Evolutionary conservation across 768 basidiomycete species (phyloP), one percentile per base, ranked within the genome.

Genomic region (Mycena albidolilacea): DNA sequence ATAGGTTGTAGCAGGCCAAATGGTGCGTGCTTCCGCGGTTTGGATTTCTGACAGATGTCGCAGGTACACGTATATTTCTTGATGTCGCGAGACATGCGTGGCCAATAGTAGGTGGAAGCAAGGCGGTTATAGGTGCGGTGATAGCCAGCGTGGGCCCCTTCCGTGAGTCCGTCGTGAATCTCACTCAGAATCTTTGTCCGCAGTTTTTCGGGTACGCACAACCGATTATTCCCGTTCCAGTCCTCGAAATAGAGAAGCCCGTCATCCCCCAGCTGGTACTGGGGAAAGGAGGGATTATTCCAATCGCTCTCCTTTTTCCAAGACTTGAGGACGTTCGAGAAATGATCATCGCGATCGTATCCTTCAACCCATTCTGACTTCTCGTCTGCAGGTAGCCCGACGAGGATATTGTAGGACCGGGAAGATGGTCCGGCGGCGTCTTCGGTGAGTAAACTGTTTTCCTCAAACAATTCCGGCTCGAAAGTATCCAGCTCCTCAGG

Each of bases 181-280:
- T 58, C 57, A 3, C 35, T 15, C 6, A 58, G 7, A 8, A 58
- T 58, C 7, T 17, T 37, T 3, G 5, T 17, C 35, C 57, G 57
- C 6, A 58, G 12, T 6, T 37, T 58, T 30, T 66, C 58, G 4
- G 83, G 83, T 0, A 84, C 79, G 64, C 80, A 82, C 0, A 84
- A 57, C 1, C 78, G 30, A 11, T 55, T 62, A n/a, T 77, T 75
- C 9, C 79, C 77, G 0, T 41, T 10, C 17, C 41, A 58, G 46
- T 83, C 82, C 19, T 73, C 60, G 62, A 82, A 81, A 46, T 77
- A 79, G 0, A 81, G 5, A 5, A 78, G 23, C 9, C 69, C 77
- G 3, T 72, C n/a, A 8, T 77, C 66, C 7, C n/a, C 30, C 3
- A 61, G 15, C 10, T 59, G 65, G 37, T 71, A 74, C 64, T 76